Evolutionary conservation across 2,329 filamentous ascomycete genomes (phyloP).

Genomic region (Exophiala lecanii-corni): DNA sequence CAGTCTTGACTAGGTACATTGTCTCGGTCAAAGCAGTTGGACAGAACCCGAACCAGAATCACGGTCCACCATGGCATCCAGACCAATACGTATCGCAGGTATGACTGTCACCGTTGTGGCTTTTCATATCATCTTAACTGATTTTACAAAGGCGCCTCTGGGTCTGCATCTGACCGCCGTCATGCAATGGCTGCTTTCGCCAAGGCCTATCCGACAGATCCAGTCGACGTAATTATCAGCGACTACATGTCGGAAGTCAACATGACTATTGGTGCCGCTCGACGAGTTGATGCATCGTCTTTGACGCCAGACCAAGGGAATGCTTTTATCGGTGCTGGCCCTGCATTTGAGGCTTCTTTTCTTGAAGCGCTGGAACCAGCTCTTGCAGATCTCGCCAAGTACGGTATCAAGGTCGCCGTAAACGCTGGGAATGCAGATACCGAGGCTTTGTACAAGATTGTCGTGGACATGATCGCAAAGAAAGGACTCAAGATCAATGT

Average conservation of each 20-base stretch:
- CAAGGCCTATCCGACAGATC: slow-evolving; percentile 38
- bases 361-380: slow-evolving; percentile 45
- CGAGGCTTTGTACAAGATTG: slow-evolving; percentile 36
- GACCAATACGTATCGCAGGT: slow-evolving; percentile 20
- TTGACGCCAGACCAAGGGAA: slow-evolving; percentile 12
- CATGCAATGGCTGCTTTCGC: slow-evolving; percentile 43
- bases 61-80: slow-evolving; percentile 13
- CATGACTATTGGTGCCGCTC: slow-evolving; percentile 42
- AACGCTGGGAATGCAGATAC: slow-evolving; percentile 44
- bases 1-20: too few relatives aligned
- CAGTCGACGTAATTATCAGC: slow-evolving; percentile 44
- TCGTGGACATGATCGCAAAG: slow-evolving; percentile 34
- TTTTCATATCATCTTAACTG: background rate
- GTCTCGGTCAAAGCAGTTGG: too few relatives aligned
- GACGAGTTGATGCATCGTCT: slow-evolving; percentile 34
- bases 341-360: slow-evolving; percentile 50
- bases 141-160: slow-evolving; percentile 43
- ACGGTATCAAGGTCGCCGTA: slow-evolving; percentile 42
- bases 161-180: slow-evolving; percentile 42
- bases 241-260: slow-evolving; percentile 50
- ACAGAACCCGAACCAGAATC: too few relatives aligned
- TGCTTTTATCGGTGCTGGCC: slow-evolving; percentile 25
- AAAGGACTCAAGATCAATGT: slow-evolving; percentile 42
- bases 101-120: background rate
- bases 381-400: slow-evolving; percentile 35